These are phyloP conservation scores for Clarireedia hainanense DNA, from an alignment of 2,329 filamentous ascomycete species.

Conservation along the genomic window DNA sequence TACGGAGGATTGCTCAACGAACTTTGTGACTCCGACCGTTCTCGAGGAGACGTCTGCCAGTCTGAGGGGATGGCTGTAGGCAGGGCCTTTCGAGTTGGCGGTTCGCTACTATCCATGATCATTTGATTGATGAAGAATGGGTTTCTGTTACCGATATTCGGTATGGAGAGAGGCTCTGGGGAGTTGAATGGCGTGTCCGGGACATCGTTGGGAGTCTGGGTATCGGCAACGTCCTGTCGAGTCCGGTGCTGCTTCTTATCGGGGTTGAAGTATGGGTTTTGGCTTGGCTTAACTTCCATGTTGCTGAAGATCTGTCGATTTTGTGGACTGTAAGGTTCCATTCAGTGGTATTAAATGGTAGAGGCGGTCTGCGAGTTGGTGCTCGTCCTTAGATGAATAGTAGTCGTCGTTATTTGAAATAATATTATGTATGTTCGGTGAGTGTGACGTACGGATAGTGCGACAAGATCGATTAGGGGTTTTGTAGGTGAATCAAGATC, in stretches of 20 bases:
- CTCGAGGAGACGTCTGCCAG: neutral
- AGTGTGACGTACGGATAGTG: neutral
- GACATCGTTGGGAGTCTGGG: conserved; percentile 1
- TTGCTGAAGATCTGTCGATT: neutral
- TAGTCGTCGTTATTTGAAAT: neutral
- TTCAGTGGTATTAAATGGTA: neutral
- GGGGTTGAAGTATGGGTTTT: conserved; percentile 3
- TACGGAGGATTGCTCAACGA: neutral
- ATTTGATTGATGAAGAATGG: conserved; percentile 1
- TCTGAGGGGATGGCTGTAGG: conserved; percentile 1
- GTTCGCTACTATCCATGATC: neutral
- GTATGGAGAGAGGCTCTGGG: neutral
- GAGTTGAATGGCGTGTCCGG: conserved; percentile 8
- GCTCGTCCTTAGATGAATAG: neutral
- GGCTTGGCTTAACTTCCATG: conserved; percentile 2
- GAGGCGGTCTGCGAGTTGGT: neutral
- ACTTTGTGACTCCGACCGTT: neutral
- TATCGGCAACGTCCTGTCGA: neutral
- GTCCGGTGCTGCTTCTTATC: conserved; percentile 1
- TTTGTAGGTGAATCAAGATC: neutral
- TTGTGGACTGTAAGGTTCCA: neutral
- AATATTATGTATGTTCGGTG: neutral
- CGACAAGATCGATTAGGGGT: neutral
- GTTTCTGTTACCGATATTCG: neutral
- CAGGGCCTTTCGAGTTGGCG: neutral